A percentile compares a stretch with the other conserved stretches of the same genome.
Evolutionary conservation across 305 asterid genomes (phyloP).

Genomic region (Salvia sclarea): DNA sequence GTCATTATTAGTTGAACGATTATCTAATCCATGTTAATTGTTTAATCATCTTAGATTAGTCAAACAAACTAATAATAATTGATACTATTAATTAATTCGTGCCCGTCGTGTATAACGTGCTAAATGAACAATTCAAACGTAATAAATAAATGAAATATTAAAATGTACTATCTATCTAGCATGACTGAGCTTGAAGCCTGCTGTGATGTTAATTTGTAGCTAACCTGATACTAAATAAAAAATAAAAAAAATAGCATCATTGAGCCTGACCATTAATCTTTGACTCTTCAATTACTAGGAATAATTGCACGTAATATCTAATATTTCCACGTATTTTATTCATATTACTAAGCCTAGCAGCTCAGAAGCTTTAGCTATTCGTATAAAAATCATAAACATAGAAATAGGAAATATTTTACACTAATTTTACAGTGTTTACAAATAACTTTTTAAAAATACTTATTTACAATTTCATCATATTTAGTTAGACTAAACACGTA

Average conservation of each 20-base stretch:
- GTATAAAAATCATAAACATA: no score
- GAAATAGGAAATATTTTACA: no score
- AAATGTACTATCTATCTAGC: background rate
- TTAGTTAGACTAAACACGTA: no score
- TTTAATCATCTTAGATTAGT: background rate
- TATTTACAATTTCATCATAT: no score
- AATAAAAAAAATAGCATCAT: no score
- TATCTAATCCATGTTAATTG: background rate
- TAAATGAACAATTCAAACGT: background rate
- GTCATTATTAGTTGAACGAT: background rate
- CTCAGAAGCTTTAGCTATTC: no score
- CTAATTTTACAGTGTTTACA: no score
- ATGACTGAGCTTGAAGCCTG: background rate
- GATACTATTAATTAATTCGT: background rate
- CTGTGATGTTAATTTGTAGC: no score
- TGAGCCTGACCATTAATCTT: background rate
- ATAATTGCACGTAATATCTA: background rate
- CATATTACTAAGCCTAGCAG: no score
- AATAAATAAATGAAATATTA: background rate
- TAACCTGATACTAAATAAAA: no score
- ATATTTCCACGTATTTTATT: no score
- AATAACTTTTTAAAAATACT: no score
- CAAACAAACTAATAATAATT: background rate
- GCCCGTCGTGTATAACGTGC: background rate
- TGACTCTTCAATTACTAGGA: background rate